Evolutionary conservation across 2,329 filamentous ascomycete species (phyloP).

Genomic region (Botrytis cinerea): DNA sequence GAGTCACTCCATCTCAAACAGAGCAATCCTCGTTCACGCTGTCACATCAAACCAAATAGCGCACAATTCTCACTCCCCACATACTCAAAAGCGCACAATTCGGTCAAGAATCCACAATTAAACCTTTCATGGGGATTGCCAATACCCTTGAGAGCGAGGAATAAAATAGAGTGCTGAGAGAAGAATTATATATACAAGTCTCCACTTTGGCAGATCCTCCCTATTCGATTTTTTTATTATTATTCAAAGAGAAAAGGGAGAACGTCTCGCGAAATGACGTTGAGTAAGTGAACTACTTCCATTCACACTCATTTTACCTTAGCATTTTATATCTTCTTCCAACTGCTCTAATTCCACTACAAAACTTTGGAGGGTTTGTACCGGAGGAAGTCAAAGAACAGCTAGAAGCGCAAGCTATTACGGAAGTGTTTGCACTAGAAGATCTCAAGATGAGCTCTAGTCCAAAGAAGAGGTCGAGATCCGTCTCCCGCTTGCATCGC

Average conservation of each 20-base stretch:
- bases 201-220: constrained; percentile 21
- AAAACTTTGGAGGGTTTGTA: background rate
- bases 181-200: constrained; percentile 3
- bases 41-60: background rate
- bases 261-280: constrained; percentile 22
- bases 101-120: constrained; percentile 8
- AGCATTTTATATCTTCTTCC: background rate
- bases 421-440: constrained; percentile 1
- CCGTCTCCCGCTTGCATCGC: constrained; percentile 23
- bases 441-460: constrained; percentile 25
- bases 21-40: constrained; percentile 1
- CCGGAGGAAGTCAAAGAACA: background rate
- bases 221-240: constrained; percentile 17
- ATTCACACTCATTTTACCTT: background rate
- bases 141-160: background rate
- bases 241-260: constrained; percentile 13
- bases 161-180: background rate
- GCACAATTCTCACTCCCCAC: constrained; percentile 24
- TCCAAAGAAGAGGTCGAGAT: constrained; percentile 21
- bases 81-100: constrained; percentile 14
- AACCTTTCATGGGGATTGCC: constrained; percentile 16
- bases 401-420: background rate
- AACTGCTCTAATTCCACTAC: background rate
- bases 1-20: constrained; percentile 12
- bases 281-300: constrained; percentile 19